Base-by-base conservation (phyloP, 495 filamentous ascomycete genomes). In the Eremomyces bilateralis region DNA sequence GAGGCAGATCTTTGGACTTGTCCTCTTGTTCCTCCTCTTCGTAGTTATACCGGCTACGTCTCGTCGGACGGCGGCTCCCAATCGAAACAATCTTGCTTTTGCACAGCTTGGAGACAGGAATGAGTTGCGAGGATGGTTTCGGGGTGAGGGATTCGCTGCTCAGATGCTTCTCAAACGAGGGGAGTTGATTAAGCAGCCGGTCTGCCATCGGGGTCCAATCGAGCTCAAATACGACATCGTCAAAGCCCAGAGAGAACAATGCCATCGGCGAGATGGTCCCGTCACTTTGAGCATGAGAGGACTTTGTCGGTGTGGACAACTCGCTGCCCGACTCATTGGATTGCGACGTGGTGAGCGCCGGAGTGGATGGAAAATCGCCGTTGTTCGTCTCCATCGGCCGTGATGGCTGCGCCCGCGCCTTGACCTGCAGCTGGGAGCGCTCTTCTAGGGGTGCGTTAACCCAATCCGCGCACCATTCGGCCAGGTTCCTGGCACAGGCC, bases 41-140 rank as follows among this genome's bases (percentile, higher is more conserved):
- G 47, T 85, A 90, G 21, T 79, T 67, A 42, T 73, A 93, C 8
- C 85, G 67, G 37, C 76, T 76, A 25, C 69, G 69, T 49, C 85
- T 93, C 27, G 64, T 64, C 3, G 73, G 71, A 12, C 73, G 78
- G 2, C 69, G 68, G 25, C 69, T 65, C 21, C 69, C 57, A 13
- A 61, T 60, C 21, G 84, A 63, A 15, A 65, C 65, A 46, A 97
- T 72, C 43, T 77, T 78, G n/a, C 80, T 77, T 28, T 72, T 65
- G 15, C 78, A 71, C 45, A 76, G 91, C 45, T 82, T 94, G 33
- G 74, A 90, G 2, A 92, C 64, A 0, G 80, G 80, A n/a, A 93
- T 56, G 31, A 84, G 67, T 3, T 75, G 68, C n/a, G n/a, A n/a
- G n/a, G n/a, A n/a, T 12, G 69, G 73, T 65, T 48, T 33, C 10